Conservation (phyloP, 2,329 filamentous ascomycete species). For the Zalaria sp. region DNA sequence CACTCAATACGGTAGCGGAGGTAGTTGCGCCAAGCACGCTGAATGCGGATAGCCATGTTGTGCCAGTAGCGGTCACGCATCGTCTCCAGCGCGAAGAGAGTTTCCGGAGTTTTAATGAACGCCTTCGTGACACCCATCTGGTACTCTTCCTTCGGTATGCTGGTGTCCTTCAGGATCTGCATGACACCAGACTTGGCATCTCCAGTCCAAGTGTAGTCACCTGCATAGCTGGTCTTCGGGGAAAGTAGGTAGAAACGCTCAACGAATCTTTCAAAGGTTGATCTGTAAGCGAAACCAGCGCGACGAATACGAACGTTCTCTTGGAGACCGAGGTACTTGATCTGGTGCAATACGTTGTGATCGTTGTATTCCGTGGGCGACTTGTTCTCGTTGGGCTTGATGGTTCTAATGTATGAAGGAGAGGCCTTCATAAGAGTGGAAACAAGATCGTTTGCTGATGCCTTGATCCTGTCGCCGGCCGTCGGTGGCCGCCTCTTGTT, state of each 20-base stretch:
- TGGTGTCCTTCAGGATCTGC: conserved; percentile 91
- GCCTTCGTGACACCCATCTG: conserved; percentile 95
- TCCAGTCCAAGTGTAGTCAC: conserved; percentile 92
- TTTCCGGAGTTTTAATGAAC: conserved; percentile 97
- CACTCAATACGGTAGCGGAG: conserved; percentile 84
- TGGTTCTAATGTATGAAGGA: conserved; percentile 95
- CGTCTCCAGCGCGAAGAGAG: conserved; percentile 86
- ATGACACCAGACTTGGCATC: conserved; percentile 75
- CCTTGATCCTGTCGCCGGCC: conserved; percentile 89
- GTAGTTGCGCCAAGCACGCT: conserved; percentile 94
- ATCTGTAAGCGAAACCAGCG: conserved; percentile 91
- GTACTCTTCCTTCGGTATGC: conserved; percentile 88
- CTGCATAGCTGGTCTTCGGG: conserved; percentile 86
- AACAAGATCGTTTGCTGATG: conserved; percentile 87
- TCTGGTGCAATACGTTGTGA: conserved; percentile 88
- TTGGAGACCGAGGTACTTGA: conserved; percentile 98
- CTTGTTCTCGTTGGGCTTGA: conserved; percentile 99
- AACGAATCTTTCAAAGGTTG: conserved; percentile 95
- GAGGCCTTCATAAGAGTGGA: conserved; percentile 94
- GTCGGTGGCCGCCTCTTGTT: conserved; percentile 89
- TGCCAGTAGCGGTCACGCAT: conserved; percentile 99
- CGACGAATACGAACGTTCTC: conserved; percentile 96
- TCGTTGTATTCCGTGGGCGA: conserved; percentile 85
- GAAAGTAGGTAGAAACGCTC: conserved; percentile 94
- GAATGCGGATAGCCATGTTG: conserved; percentile 97